Conservation (phyloP, 805 yeast genomes). For the Vanderwaltozyma tropicalis region DNA sequence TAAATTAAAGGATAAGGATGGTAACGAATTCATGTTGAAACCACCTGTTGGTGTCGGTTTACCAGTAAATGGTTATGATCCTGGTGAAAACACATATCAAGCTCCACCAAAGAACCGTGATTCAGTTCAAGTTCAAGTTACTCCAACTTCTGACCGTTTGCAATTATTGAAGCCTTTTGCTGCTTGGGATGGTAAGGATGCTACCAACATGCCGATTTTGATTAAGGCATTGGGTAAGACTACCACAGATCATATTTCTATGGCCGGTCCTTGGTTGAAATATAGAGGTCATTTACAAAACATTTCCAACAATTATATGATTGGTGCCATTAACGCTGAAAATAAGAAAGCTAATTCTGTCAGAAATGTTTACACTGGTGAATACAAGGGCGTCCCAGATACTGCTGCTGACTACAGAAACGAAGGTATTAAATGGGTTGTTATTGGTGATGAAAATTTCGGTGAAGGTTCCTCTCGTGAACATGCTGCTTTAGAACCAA, state of each 20-base stretch:
- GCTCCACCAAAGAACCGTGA: slow-evolving; percentile 29
- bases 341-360: slow-evolving; percentile 96
- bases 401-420: slow-evolving; percentile 92
- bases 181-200: slow-evolving; percentile 80
- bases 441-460: slow-evolving; percentile 93
- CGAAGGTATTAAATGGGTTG: slow-evolving; percentile 79
- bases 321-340: slow-evolving; percentile 96
- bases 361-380: slow-evolving; percentile 76
- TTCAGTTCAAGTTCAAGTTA: slow-evolving; percentile 57
- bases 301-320: slow-evolving; percentile 87
- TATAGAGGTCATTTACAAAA: slow-evolving; percentile 96
- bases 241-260: slow-evolving; percentile 96
- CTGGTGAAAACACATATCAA: slow-evolving; percentile 65
- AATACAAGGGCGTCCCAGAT: slow-evolving; percentile 76
- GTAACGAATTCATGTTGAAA: slow-evolving; percentile 63
- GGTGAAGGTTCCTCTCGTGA: slow-evolving; percentile 99
- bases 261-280: slow-evolving; percentile 98
- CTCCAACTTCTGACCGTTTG: slow-evolving; percentile 83
- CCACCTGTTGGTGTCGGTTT: slow-evolving; percentile 80
- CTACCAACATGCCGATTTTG: slow-evolving; percentile 58
- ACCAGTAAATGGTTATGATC: slow-evolving; percentile 66
- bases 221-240: slow-evolving; percentile 95
- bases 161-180: slow-evolving; percentile 83
- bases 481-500: slow-evolving; percentile 94
- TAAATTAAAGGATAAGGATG: slow-evolving; percentile 58